Conservation (phyloP, 257 asterid species). For the Solanum chiquidenum region DNA sequence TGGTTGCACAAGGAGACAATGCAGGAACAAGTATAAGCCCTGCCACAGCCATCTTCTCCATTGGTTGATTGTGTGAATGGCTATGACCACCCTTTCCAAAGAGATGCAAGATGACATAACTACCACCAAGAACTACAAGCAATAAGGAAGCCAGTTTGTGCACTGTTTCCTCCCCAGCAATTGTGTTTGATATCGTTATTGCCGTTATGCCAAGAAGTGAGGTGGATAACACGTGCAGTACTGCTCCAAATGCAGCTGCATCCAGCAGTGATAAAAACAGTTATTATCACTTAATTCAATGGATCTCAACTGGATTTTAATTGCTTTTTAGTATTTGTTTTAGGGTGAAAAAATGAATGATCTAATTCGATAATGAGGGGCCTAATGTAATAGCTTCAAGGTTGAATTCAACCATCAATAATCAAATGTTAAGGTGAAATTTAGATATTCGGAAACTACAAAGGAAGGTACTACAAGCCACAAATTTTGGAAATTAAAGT, state of each 20-base stretch:
- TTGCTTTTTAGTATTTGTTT: neutral
- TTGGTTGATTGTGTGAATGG: slow-evolving; percentile 94
- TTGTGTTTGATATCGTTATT: slow-evolving; percentile 80
- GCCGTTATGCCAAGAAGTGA: slow-evolving; percentile 94
- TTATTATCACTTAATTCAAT: neutral
- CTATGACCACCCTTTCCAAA: slow-evolving; percentile 86
- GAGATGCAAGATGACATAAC: slow-evolving; percentile 62
- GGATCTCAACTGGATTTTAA: neutral
- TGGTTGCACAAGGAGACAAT: slow-evolving; percentile 95
- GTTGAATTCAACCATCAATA: neutral
- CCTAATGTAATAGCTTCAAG: neutral
- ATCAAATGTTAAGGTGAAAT: neutral
- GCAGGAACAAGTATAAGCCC: slow-evolving; percentile 97
- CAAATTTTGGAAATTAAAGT: neutral
- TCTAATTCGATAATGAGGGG: neutral
- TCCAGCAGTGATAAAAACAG: neutral
- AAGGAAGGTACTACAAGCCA: neutral
- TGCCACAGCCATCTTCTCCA: slow-evolving; percentile 99
- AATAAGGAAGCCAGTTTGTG: slow-evolving; percentile 87
- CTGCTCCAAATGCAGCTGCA: slow-evolving; percentile 95
- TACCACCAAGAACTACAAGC: slow-evolving; percentile 79
- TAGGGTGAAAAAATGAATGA: neutral
- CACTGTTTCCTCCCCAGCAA: slow-evolving; percentile 99
- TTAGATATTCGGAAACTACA: neutral
- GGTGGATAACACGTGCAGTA: slow-evolving; percentile 84